Evolutionary conservation across 1,284 basidiomycete species (phyloP), one percentile per base, ranked within the genome.

Genomic region (Malassezia furfur): DNA sequence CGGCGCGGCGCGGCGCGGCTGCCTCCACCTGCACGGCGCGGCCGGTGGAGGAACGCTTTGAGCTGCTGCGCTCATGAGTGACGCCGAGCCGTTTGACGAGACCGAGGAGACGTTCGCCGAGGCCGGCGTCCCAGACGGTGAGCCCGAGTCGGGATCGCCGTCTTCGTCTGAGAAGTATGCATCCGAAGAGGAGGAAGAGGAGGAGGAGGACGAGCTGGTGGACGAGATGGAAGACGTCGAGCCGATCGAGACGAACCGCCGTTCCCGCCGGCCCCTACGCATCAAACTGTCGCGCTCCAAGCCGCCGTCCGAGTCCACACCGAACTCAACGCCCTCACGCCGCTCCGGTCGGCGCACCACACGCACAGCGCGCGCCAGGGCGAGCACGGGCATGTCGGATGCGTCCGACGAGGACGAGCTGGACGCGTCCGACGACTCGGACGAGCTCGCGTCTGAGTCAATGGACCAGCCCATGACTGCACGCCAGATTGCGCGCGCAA

Each of bases 381-480:
- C 22, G 8, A 31, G 25, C 25, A 19, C 5, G 2, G 43, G 25
- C n/a, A 15, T 4, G 12, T 41, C 32, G 21, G 47, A 50, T 28
- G 54, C 54, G 15, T 63, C 63, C 46, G 65, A 61, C 28, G 57
- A 44, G 5, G 62, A 56, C 3, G 50, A 51, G 22, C 44, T 52
- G 44, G 64, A 71, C 38, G 69, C 67, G 30, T 62, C 66, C 9
- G 64, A 66, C 1, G 68, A 63, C 3, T 65, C 64, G 1, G 59
- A 69, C 36, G 45, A 54, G 5, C 40, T 46, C 10, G 56, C 43
- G 17, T 41, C 44, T 5, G 49, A 44, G 37, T 48, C 43, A 28
- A 61, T 63, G 11, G 62, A 75, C 11, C 56, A 59, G 25, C 65
- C 64, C 30, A 70, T 68, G 52, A 74, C 72, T 7, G 69, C 69